Evolutionary conservation across 1,139 yeast genomes (phyloP), one percentile per base, ranked within the genome.

Genomic region (Lodderomyces orthopsilosis): DNA sequence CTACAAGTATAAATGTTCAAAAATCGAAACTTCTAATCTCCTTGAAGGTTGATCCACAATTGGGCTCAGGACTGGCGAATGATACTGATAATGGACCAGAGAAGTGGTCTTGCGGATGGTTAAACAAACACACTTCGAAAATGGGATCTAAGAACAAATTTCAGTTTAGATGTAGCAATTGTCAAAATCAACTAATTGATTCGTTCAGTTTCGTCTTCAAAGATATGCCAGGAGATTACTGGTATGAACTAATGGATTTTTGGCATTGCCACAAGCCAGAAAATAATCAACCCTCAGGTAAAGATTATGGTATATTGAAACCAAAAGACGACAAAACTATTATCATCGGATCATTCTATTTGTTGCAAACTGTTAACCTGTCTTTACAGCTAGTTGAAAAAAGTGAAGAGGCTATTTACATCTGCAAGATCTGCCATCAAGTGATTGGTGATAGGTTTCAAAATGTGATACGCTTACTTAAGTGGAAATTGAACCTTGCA

Each of bases 231-330:
- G 85, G 95, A 1, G 97, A 90, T 55, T 71, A 81, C 43, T 93
- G 98, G 98, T 80, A 86, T 10, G 98, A 93, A 58, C 70, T 93
- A 77, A 86, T 93, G 96, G 98, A 93, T 48, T 86, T 85, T 51
- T 93, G 98, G 98, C 98, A 93, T 61, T 93, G 98, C 58, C 98
- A 93, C 59, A 90, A 90, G 58, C 98, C 98, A 0, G 68, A 70
- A 18, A 61, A 66, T 32, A 58, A 64, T 18, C 46, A 48, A 7
- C 44, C 39, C 13, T 48, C 45, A 18, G 48, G 39, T 24, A 64
- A 63, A 38, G 52, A 58, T 39, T 70, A 69, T 51, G 52, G 59
- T 33, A 68, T 63, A 1, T 61, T 86, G 42, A 63, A 58, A 13
- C 89, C 94, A 0, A 56, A 60, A 2, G 49, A 51, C 21, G 48